These are phyloP conservation scores for Ceratobasidium sp. DNA, from an alignment of 1,284 basidiomycete species.

Conservation along the genomic window DNA sequence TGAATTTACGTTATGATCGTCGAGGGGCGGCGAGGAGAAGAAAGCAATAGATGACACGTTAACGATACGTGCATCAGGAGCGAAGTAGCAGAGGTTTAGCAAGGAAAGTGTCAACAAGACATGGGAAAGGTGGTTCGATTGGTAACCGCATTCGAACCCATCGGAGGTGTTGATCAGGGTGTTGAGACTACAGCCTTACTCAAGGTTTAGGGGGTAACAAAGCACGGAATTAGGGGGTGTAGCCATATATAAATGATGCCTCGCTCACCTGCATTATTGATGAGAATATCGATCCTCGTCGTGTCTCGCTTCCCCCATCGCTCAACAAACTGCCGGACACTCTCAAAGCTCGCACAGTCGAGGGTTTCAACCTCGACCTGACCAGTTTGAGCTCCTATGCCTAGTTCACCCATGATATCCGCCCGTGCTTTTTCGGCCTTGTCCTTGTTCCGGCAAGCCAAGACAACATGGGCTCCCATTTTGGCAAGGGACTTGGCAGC, in stretches of 20 bases:
- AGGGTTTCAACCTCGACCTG: conserved; percentile 36
- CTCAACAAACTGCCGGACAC: conserved; percentile 33
- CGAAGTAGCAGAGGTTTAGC: conserved; percentile 33
- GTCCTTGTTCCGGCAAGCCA: conserved; percentile 53
- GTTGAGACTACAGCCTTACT: conserved; percentile 35
- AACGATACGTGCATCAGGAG: conserved; percentile 38
- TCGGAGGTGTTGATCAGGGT: conserved; percentile 33
- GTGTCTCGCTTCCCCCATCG: conserved; percentile 30
- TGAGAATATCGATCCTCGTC: conserved; percentile 36
- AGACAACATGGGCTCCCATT: conserved; percentile 52
- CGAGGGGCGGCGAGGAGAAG: conserved; percentile 34
- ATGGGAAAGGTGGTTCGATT: conserved; percentile 35
- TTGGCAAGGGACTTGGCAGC: conserved; percentile 52
- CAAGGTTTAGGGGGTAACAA: background rate
- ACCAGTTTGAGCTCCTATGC: background rate
- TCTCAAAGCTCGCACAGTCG: conserved; percentile 38
- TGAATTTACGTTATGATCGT: conserved; percentile 36
- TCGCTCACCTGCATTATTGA: conserved; percentile 41
- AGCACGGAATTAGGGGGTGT: background rate
- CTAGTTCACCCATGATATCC: conserved; percentile 48
- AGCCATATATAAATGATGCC: background rate
- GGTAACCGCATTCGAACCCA: conserved; percentile 37
- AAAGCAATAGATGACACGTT: conserved; percentile 39
- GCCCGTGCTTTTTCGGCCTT: conserved; percentile 52
- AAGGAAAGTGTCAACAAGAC: conserved; percentile 32